Base-by-base conservation (phyloP, 208 protist species). In the Vickermania spadyakhi region DNA sequence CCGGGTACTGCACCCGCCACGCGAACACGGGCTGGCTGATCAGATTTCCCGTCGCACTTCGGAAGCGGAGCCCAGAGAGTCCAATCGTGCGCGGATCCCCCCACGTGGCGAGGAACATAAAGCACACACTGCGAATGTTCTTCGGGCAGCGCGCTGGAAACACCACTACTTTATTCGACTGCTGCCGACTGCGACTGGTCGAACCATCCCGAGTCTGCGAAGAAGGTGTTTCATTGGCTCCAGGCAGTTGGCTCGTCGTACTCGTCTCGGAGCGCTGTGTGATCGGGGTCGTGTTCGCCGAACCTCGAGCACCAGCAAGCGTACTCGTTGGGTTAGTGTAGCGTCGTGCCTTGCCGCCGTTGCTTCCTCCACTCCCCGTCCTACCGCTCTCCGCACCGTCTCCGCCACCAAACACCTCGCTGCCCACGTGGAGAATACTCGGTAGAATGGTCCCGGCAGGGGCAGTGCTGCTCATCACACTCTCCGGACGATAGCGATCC, bases 61-160 rank as follows among this genome's bases (percentile, higher is more conserved):
- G 72, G 55, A 89, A 70, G 31, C 82, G 82, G 22, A 89, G 54
- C 2, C 78, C 75, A 57, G 68, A 79, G 7, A 89, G 66, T 14
- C 82, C 82, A 28, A 84, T 72, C 36, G 63, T 30, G 30, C 74
- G 54, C 5, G 67, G 68, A 52, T 83, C 75, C n/a, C 82, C 82
- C 82, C 82, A 89, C n/a, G 77, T 89, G 13, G 68, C 64, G 30
- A 89, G 68, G 7, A 89, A 42, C 69, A 84, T 62, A 7, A 89
- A 36, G 50, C 73, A 84, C 54, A 78, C 28, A 2, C 72, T 73
- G n/a, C 56, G 70, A 36, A 84, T 67, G 26, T 77, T 23, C 42
- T 22, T 65, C 3, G 68, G 82, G 57, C 67, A 81, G 22, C 56
- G 52, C 27, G 42, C 31, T 1, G 65, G 51, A 28, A 50, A 74